Base-by-base conservation (phyloP, 2,329 filamentous ascomycete species). In the Aspergillus jensenii region DNA sequence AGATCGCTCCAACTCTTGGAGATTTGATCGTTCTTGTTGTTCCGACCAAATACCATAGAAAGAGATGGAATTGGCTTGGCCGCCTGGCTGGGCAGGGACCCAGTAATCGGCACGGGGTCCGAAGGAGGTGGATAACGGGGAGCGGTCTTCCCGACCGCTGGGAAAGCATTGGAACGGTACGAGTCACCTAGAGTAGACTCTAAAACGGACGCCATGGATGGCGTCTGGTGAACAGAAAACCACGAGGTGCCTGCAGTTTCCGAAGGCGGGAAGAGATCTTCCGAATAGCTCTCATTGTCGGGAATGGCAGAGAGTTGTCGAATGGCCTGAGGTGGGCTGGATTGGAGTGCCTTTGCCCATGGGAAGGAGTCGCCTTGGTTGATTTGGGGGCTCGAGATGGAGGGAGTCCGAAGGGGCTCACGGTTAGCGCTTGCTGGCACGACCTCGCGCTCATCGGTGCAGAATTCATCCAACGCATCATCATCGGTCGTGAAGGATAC, bases 1-100 rank as follows among this genome's bases (percentile, higher is more conserved):
- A 98, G 87, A 74, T 99, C 95, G 70, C 93, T 96, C 95, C 95
- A 99, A 81, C 95, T 98, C 88, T 98, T 98, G 56, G 95, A 96
- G 48, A 96, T 90, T 48, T 84, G 81, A 46, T 93, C 89, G 62
- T 86, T 84, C 72, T 89, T 87, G 37, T 89, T 87, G 39, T 72
- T 71, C 69, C 87, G 87, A 52, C 90, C 90, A 71, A 96, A 93
- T 51, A 93, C 85, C 70, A 89, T 85, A 4, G 90, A 87, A 82
- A 93, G 88, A 60, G 90, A 87, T 54, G 85, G 81, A 65, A 88
- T 80, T 41, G 84, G 83, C 72, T 82, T 78, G 67, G 79, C 71
- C 62, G 86, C 82, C 65, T 85, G 85, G 59, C 73, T 79, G 0
- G 91, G 89, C 71, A 95, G 87, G 14, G 89, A 90, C 76, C 93